Evolutionary conservation across 2,329 filamentous ascomycete species (phyloP).

Genomic region (Juglanconis oblonga): DNA sequence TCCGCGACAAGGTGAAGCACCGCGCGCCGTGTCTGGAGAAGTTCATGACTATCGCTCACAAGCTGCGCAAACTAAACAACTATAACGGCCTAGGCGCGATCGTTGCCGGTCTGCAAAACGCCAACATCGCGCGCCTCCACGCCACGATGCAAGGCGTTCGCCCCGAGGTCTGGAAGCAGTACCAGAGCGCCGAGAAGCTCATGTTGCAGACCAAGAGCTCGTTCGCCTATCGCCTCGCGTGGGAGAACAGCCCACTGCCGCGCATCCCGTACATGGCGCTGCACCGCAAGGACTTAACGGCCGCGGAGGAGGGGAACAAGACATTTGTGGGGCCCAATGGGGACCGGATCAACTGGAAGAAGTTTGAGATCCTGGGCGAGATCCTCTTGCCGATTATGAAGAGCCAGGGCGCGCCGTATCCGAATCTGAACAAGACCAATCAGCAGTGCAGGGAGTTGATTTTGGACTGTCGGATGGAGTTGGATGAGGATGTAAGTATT

Average conservation of each 20-base stretch:
- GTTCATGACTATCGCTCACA: slow-evolving; percentile 86
- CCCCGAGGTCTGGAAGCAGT: slow-evolving; percentile 72
- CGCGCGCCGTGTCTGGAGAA: slow-evolving; percentile 88
- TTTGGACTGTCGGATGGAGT: slow-evolving; percentile 75
- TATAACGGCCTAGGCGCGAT: slow-evolving; percentile 96
- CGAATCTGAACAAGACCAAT: slow-evolving; percentile 60
- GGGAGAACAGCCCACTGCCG: slow-evolving; percentile 90
- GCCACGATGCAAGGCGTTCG: slow-evolving; percentile 78
- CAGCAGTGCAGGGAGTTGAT: slow-evolving; percentile 72
- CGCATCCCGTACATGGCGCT: slow-evolving; percentile 92
- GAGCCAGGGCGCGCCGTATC: slow-evolving; percentile 83
- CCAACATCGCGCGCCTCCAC: slow-evolving; percentile 76
- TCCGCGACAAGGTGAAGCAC: slow-evolving; percentile 95
- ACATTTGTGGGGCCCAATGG: slow-evolving; percentile 76
- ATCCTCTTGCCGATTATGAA: slow-evolving; percentile 87
- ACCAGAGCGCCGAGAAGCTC: slow-evolving; percentile 81
- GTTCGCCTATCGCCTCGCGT: slow-evolving; percentile 92
- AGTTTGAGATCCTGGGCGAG: slow-evolving; percentile 94
- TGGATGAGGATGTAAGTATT: slow-evolving; percentile 78
- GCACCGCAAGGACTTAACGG: slow-evolving; percentile 84
- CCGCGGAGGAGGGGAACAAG: slow-evolving; percentile 86
- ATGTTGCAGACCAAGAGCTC: slow-evolving; percentile 93
- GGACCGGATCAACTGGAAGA: slow-evolving; percentile 91
- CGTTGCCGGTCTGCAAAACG: slow-evolving; percentile 86
- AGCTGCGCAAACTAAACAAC: slow-evolving; percentile 88